These are phyloP conservation scores for Pythium phragmitis DNA, from an alignment of 352 stramenopile genomes.

Conservation along the genomic window DNA sequence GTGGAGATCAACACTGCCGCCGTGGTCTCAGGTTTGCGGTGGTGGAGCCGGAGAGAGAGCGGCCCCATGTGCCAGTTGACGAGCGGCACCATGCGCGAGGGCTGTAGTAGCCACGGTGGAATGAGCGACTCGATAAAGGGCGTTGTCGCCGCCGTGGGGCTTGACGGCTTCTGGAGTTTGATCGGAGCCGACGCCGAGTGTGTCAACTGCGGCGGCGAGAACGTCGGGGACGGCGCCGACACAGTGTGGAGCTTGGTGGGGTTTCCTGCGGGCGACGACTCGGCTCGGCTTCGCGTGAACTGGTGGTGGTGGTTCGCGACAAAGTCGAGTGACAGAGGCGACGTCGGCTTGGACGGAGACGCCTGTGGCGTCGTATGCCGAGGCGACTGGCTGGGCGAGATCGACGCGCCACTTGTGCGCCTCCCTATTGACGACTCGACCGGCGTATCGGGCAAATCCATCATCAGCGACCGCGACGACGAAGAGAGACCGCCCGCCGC, in stretches of 20 bases:
- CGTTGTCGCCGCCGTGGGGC: neutral
- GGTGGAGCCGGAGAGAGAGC: constrained; percentile 41
- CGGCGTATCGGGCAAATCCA: neutral
- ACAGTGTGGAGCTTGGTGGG: constrained; percentile 15
- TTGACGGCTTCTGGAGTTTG: constrained; percentile 23
- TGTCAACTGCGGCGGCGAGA: constrained; percentile 4
- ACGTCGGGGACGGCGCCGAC: constrained; percentile 10
- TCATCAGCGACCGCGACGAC: neutral
- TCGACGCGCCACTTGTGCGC: constrained; percentile 21
- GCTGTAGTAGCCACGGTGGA: constrained; percentile 30
- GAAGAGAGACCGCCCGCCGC: too few relatives aligned
- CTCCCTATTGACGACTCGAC: constrained; percentile 8
- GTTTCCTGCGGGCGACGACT: constrained; percentile 12
- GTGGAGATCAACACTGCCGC: too few relatives aligned
- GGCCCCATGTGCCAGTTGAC: constrained; percentile 62
- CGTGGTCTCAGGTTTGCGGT: constrained; percentile 13
- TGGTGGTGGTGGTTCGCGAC: constrained; percentile 38
- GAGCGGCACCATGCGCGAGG: constrained; percentile 30
- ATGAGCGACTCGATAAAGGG: constrained; percentile 36
- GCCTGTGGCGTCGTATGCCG: constrained; percentile 17
- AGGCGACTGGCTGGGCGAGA: constrained; percentile 1
- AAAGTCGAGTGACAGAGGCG: constrained; percentile 23
- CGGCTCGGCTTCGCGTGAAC: constrained; percentile 35
- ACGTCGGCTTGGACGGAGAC: constrained; percentile 6
- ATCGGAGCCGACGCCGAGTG: constrained; percentile 27